Percentiles rank a stretch among this genome's conserved stretches.
phyloP scores from a whole-genome alignment of 345 rosid genomes.

The Euphorbia peplus region DNA sequence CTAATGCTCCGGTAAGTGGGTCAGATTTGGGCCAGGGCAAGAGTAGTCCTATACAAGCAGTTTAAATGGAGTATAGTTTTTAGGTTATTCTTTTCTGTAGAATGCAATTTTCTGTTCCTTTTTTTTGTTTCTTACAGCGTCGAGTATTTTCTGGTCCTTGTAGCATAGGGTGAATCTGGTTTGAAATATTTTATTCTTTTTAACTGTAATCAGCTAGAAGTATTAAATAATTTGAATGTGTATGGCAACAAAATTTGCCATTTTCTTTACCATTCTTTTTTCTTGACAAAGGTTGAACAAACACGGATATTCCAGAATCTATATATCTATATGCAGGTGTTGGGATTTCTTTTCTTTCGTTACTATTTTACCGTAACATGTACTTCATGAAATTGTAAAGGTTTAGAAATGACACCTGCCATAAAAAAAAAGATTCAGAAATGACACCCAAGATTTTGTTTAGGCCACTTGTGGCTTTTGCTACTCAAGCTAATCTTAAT shows the following conservation, averaged over 20 bases:
- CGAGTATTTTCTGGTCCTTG: conserved; percentile 9
- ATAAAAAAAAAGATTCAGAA: too few species aligned
- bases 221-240: conserved; percentile 25
- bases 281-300: not conserved
- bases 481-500: too few species aligned
- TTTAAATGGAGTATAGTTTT: conserved; percentile 27
- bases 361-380: too few species aligned
- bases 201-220: conserved; percentile 31
- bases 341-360: not conserved
- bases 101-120: conserved; percentile 14
- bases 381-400: not conserved
- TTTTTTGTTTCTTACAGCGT: conserved; percentile 1
- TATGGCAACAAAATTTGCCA: conserved; percentile 9
- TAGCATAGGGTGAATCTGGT: conserved; percentile 22
- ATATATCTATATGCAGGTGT: not conserved
- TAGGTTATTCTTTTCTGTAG: conserved; percentile 1
- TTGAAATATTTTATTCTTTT: conserved; percentile 33
- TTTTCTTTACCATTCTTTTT: not conserved
- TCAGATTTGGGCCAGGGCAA: conserved; percentile 55
- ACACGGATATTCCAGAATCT: not conserved
- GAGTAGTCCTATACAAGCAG: conserved; percentile 59
- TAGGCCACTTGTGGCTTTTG: too few species aligned
- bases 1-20: conserved; percentile 50
- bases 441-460: too few species aligned
- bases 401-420: too few species aligned